Percentiles rank a stretch among this genome's conserved stretches.
These are phyloP conservation scores for Boletellus deceptivus DNA, from an alignment of 1,284 basidiomycete species.

Conservation along the genomic window DNA sequence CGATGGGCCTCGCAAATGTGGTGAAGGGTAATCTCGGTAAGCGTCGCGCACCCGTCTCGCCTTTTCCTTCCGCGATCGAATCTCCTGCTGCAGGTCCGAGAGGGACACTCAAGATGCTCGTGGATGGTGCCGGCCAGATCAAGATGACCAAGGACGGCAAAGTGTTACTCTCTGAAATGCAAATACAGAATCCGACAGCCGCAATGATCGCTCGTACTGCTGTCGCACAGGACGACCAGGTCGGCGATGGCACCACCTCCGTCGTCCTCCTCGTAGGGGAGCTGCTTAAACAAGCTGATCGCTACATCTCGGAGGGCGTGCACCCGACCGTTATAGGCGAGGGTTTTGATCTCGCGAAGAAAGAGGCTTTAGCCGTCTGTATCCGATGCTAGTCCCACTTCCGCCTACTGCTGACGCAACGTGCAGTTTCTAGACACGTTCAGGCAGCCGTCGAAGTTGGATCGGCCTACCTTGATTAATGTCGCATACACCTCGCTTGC, in stretches of 20 bases:
- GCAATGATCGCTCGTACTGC: constrained; percentile 99
- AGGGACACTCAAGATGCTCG: constrained; percentile 98
- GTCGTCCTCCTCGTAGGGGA: constrained; percentile 98
- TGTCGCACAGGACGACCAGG: constrained; percentile 98
- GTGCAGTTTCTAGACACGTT: constrained; percentile 89
- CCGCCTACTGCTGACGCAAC: constrained; percentile 16
- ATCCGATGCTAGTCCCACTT: constrained; percentile 12
- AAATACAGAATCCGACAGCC: constrained; percentile 99
- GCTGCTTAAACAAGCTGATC: constrained; percentile 95
- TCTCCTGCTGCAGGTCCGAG: constrained; percentile 65
- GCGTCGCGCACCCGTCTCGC: constrained; percentile 26
- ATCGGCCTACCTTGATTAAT: constrained; percentile 88
- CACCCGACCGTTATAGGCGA: constrained; percentile 96
- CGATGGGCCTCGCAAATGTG: constrained; percentile 96
- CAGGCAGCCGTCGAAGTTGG: constrained; percentile 73
- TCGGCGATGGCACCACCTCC: constrained; percentile 97
- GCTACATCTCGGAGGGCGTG: constrained; percentile 97
- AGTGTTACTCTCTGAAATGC: constrained; percentile 98
- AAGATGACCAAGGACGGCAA: constrained; percentile 99
- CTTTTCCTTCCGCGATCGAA: constrained; percentile 17
- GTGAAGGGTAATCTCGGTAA: constrained; percentile 95
- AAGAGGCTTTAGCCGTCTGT: constrained; percentile 84
- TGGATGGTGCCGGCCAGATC: constrained; percentile 98
- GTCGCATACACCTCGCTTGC: constrained; percentile 94
- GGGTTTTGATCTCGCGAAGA: constrained; percentile 97